These are phyloP conservation scores for Hemileia vastatrix DNA, from an alignment of 1,284 basidiomycete genomes.

Conservation along the genomic window DNA sequence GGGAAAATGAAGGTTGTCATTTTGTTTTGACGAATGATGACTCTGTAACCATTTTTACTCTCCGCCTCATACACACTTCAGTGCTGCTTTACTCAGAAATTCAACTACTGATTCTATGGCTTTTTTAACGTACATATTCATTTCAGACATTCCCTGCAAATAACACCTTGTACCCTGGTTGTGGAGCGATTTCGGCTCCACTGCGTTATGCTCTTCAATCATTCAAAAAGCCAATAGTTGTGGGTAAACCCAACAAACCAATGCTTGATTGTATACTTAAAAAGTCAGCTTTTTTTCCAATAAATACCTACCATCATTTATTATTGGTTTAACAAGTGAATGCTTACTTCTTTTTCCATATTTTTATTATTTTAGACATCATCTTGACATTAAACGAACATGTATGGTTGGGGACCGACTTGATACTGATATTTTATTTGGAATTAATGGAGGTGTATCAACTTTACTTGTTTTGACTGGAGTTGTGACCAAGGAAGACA, in stretches of 20 bases:
- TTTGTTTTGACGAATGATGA: constrained; percentile 93
- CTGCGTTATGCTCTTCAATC: constrained; percentile 62
- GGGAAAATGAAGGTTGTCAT: constrained; percentile 62
- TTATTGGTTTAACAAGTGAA: no score
- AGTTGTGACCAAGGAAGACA: constrained; percentile 65
- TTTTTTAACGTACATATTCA: no score
- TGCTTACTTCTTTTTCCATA: no score
- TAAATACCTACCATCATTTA: no score
- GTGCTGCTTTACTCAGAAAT: constrained; percentile 4
- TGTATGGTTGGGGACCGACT: constrained; percentile 94
- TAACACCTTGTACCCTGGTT: constrained; percentile 37
- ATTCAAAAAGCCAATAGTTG: constrained; percentile 58
- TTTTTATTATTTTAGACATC: no score
- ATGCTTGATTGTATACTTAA: constrained; percentile 94
- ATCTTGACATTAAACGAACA: constrained; percentile 71
- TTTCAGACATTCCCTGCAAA: constrained; percentile 17
- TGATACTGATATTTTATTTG: constrained; percentile 89
- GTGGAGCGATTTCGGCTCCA: constrained; percentile 73
- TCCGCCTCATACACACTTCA: constrained; percentile 9
- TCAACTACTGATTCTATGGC: neutral
- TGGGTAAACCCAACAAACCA: constrained; percentile 81
- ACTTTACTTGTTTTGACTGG: constrained; percentile 92
- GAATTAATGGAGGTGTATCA: constrained; percentile 68
- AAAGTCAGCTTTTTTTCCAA: constrained; percentile 56
- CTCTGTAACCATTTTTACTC: constrained; percentile 61